Evolutionary conservation across 148 eudicot genomes (phyloP).

Genomic region (Polygonum aviculare): DNA sequence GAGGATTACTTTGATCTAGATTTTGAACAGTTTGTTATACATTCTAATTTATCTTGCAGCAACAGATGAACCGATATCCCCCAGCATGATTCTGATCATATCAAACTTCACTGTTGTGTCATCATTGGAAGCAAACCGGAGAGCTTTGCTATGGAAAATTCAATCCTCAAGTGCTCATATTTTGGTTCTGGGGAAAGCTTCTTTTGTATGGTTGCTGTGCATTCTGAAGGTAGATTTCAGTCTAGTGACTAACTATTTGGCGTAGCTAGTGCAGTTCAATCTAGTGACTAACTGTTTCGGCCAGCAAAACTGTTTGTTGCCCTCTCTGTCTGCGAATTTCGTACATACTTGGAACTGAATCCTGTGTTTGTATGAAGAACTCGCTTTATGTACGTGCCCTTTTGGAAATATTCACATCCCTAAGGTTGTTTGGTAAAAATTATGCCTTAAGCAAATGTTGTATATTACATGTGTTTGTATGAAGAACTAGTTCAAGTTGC

Average conservation of each 20-base stretch:
- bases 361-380: neutral
- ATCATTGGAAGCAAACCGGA: neutral
- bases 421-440: neutral
- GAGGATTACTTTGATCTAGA: neutral
- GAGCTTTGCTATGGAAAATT: neutral
- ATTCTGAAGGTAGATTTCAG: neutral
- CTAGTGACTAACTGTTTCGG: too few relatives aligned
- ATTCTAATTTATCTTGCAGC: neutral
- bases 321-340: neutral
- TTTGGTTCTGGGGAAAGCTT: neutral
- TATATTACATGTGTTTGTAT: neutral
- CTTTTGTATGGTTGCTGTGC: neutral
- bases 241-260: neutral
- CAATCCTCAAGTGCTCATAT: neutral
- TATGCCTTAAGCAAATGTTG: neutral
- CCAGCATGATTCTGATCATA: neutral
- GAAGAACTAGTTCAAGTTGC: neutral
- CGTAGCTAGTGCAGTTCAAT: neutral
- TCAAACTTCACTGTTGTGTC: neutral
- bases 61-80: neutral
- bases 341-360: slow-evolving; percentile 2
- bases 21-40: neutral
- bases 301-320: too few relatives aligned
- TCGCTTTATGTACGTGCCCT: neutral
- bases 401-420: neutral